Base-by-base conservation (phyloP, 2,329 filamentous ascomycete species). In the Fusarium fujikuroi region DNA sequence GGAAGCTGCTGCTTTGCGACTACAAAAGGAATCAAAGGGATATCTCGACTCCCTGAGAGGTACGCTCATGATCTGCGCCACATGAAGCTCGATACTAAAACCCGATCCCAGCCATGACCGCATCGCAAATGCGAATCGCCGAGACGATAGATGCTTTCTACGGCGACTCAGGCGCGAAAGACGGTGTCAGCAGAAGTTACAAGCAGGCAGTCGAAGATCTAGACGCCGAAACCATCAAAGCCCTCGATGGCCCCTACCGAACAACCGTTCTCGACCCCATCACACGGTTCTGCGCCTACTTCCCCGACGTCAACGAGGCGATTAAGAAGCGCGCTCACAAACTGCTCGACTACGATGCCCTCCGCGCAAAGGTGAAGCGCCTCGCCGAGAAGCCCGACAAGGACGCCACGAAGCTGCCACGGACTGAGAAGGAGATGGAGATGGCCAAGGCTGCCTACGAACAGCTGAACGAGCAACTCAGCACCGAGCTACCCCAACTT, bases 131-230 rank as follows among this genome's bases (percentile, higher is more conserved):
- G 95, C 92, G 95, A 80, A 98, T 99, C 82, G 96, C 96, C 74
- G 96, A 99, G 84, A 99, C 96, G 25, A 99, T 99, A 83, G 96
- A 99, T 84, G 96, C 96, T 44, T 99, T 99, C 84, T 99, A 99
- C 85, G 96, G 96, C 63, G 96, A 99, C 81, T 92, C 95, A 2
- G 97, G 97, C 58, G 95, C 96, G 57, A 94, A 92, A 79, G 97
- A 99, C 81, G 96, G 96, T 63, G 96, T 99, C 66, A 97, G 93
- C 83, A 90, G 95, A 81, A 97, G 94, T 81, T 99, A 99, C 86
- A 99, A 98, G 84, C 95, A 98, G 82, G 96, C 96, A 14, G 97
- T 99, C 25, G 96, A 98, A 81, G 96, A 99, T 81, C 89, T 99
- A 54, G 97, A 99, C 82, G 93, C 96, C 60, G 97, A 99, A 83